Evolutionary conservation across 495 filamentous ascomycete genomes (phyloP), one percentile per base, ranked within the genome.

Genomic region (Penicillium lagena): DNA sequence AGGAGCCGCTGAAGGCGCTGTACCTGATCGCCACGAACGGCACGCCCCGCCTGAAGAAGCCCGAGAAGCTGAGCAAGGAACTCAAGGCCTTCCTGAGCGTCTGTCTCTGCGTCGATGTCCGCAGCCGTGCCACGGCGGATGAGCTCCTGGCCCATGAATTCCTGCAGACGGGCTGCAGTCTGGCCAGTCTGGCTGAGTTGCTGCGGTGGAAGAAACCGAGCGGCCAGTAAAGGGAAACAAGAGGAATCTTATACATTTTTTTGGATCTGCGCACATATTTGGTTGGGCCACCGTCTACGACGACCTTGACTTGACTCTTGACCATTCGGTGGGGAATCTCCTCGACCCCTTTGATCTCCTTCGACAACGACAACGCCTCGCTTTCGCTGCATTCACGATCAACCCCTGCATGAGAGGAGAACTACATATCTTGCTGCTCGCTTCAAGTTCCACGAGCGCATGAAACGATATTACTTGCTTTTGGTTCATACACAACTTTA

Each of bases 11-110:
- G 29, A 98, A 97, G 75, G 93, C 71, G 4, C 79, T 98, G 37
- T 98, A 94, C 56, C 80, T 97, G 32, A 97, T 98, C 57, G 93
- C 93, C 30, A 98, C 94, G 47, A 95, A 98, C 60, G 94, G 94
- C 48, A 97, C 94, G 6, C 93, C 93, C 10, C 82, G 89, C 13
- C 78, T 98, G 38, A 97, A 97, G 86, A 95, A 96, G 62, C 89
- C 91, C 4, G 89, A 98, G 64, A 94, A 94, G 63, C 77, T 97
- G 39, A 91, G 85, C 70, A 95, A 94, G 74, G 90, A 96, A 63
- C 78, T 97, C 42, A 96, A 97, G 71, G 83, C 84, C 29, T 98
- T 98, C 76, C 67, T 98, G 58, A 90, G 86, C 17, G 90, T 95
- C 31, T 98, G 93, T 65, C 76, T 98, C 38, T 96, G 91, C 50